Base-by-base conservation (phyloP, 331 rosid genomes). In the Pyrus hybrid region DNA sequence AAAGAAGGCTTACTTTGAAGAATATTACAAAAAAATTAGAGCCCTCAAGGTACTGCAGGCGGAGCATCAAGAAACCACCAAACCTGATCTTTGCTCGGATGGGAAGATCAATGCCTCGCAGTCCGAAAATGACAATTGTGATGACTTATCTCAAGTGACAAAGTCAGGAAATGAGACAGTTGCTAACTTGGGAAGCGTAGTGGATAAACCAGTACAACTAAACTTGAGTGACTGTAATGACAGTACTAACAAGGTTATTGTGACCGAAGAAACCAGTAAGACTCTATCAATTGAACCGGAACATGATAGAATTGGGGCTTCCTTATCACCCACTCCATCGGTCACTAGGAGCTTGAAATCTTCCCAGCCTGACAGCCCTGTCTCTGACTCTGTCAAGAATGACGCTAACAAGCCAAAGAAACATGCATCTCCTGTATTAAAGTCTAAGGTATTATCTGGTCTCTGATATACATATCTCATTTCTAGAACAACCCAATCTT, bases 1-100 rank as follows among this genome's bases (percentile, higher is more conserved):
- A 67, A 83, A 83, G 79, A 83, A 75, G 81, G 83, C 83, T 6
- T 83, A 63, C 76, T 83, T 79, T 20, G 86, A 83, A 58, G 81
- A 83, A 43, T 83, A 79, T 57, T 83, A 79, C 57, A 58, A 26
- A 72, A 75, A 37, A 71, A 47, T 66, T 60, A 75, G 86, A 76
- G 69, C 56, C 32, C 74, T 61, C 57, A 79, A 78, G 80, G 72
- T 53, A 49, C 25, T 77, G 60, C 58, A 70, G 47, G 70, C 68
- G 2, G 72, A 79, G 54, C 66, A 75, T 37, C 72, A 53, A 65
- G 78, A 83, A 18, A 49, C 85, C 13, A 12, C 51, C 2, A 41
- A 32, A 13, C 45, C 43, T n/a, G 72, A 37, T 30, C 17, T 28
- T 68, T 57, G 26, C 18, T 30, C 47, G 8, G 35, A 54, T 54